Evolutionary conservation across 805 yeast genomes (phyloP).

Genomic region (Yamadazyma endophytica): DNA sequence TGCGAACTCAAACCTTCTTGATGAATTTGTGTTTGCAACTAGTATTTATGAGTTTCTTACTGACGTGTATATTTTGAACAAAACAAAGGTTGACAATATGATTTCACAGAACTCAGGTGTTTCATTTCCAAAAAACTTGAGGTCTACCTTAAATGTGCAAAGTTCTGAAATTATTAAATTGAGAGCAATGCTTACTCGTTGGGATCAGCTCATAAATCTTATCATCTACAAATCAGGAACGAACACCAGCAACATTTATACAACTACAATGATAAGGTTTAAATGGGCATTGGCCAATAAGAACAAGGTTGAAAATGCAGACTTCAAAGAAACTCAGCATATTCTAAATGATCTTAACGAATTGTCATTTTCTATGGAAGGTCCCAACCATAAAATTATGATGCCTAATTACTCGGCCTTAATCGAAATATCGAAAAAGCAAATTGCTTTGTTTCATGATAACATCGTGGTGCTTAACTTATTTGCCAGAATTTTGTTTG

Average conservation of each 20-base stretch:
- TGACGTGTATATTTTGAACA: slow-evolving; percentile 35
- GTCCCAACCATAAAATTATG: slow-evolving; percentile 31
- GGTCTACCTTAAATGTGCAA: slow-evolving; percentile 25
- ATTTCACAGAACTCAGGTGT: slow-evolving; percentile 15
- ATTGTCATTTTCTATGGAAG: too few species aligned
- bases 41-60: slow-evolving; percentile 45
- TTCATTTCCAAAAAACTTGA: slow-evolving; percentile 18
- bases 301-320: slow-evolving; percentile 23
- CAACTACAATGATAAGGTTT: slow-evolving; percentile 11
- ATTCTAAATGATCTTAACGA: too few species aligned
- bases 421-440: slow-evolving; percentile 47
- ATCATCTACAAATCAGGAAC: too few species aligned
- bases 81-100: slow-evolving; percentile 18
- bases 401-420: slow-evolving; percentile 60
- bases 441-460: slow-evolving; percentile 59
- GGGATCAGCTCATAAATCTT: too few species aligned
- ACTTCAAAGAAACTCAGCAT: slow-evolving; percentile 26
- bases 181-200: slow-evolving; percentile 41
- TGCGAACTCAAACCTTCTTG: not conserved
- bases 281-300: slow-evolving; percentile 33
- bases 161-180: slow-evolving; percentile 36
- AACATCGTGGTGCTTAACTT: slow-evolving; percentile 67
- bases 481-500: slow-evolving; percentile 50
- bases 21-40: slow-evolving; percentile 22
- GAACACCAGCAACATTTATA: too few species aligned